These are phyloP conservation scores for Neurospora sp. DNA, from an alignment of 495 filamentous ascomycete species.

Conservation along the genomic window DNA sequence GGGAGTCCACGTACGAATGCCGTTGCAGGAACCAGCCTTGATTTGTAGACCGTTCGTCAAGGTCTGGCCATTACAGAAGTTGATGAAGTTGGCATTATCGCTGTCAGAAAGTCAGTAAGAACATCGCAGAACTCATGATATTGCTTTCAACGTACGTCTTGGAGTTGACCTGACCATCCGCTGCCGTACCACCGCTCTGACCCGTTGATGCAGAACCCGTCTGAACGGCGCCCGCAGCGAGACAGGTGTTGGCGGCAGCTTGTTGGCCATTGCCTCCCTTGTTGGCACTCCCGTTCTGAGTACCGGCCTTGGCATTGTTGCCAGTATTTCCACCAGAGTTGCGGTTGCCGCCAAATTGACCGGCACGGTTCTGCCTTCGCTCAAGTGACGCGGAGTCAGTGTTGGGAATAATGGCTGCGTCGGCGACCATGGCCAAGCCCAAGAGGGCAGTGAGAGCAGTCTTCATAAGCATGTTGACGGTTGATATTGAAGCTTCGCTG, in stretches of 20 bases:
- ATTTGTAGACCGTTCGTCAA: slow-evolving; percentile 60
- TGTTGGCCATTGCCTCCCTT: slow-evolving; percentile 16
- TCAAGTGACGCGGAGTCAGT: slow-evolving; percentile 14
- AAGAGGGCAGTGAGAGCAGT: slow-evolving; percentile 33
- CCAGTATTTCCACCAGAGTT: slow-evolving; percentile 9
- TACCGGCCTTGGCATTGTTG: slow-evolving; percentile 2
- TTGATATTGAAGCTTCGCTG: slow-evolving; percentile 1
- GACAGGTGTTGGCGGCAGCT: slow-evolving; percentile 17
- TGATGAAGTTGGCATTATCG: slow-evolving; percentile 55
- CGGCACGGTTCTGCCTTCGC: slow-evolving; percentile 9
- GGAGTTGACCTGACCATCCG: slow-evolving; percentile 45
- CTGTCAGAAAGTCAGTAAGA: slow-evolving; percentile 13
- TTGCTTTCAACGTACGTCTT: slow-evolving; percentile 33
- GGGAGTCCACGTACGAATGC: slow-evolving; percentile 46
- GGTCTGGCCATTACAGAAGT: slow-evolving; percentile 57
- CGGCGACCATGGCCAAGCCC: slow-evolving; percentile 29
- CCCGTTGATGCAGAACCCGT: slow-evolving; percentile 34
- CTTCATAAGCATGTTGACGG: slow-evolving; percentile 38
- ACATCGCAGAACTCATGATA: not conserved
- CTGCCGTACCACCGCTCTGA: slow-evolving; percentile 16
- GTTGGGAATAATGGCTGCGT: slow-evolving; percentile 29
- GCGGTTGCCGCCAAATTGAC: slow-evolving; percentile 5
- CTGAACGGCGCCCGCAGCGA: slow-evolving; percentile 40
- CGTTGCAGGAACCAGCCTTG: slow-evolving; percentile 60
- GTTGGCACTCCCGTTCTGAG: slow-evolving; percentile 13